Evolutionary conservation across 805 yeast species (phyloP).

Genomic region (Sugiyamaella americana): DNA sequence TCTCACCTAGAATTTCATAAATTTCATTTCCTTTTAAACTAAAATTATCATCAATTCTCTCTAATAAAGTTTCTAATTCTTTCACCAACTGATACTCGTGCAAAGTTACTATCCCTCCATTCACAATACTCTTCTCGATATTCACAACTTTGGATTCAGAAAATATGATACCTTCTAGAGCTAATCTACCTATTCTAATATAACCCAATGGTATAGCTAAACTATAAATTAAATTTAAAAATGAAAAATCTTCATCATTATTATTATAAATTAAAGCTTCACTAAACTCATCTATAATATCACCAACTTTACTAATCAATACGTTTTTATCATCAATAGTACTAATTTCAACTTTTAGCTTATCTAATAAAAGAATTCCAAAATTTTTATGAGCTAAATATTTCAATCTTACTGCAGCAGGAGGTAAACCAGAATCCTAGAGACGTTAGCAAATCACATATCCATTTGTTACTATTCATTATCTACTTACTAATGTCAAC

Average conservation of each 20-base stretch:
- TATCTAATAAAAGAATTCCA: conserved; percentile 59
- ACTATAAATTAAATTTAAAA: conserved; percentile 18
- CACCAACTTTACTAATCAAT: conserved; percentile 33
- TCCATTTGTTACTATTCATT: background rate
- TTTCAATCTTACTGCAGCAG: conserved; percentile 65
- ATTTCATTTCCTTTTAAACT: background rate
- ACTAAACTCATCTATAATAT: conserved; percentile 54
- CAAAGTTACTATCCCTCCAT: conserved; percentile 15
- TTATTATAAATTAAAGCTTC: conserved; percentile 43
- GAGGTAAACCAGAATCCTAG: conserved; percentile 42
- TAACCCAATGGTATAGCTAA: conserved; percentile 19
- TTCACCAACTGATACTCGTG: conserved; percentile 11
- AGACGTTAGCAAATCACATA: background rate
- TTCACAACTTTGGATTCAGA: conserved; percentile 13
- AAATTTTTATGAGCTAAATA: conserved; percentile 77
- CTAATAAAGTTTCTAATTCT: conserved; percentile 8
- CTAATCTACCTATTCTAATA: conserved; percentile 20
- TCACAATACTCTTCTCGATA: conserved; percentile 12
- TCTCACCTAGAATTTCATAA: background rate
- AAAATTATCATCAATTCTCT: conserved; percentile 13
- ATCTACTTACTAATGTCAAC: conserved; percentile 15
- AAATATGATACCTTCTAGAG: conserved; percentile 20
- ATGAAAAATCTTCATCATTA: conserved; percentile 22
- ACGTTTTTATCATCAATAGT: conserved; percentile 26
- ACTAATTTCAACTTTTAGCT: conserved; percentile 27